These are phyloP conservation scores for Scytalidium lignicola DNA, from an alignment of 2,329 filamentous ascomycete genomes.

Conservation along the genomic window DNA sequence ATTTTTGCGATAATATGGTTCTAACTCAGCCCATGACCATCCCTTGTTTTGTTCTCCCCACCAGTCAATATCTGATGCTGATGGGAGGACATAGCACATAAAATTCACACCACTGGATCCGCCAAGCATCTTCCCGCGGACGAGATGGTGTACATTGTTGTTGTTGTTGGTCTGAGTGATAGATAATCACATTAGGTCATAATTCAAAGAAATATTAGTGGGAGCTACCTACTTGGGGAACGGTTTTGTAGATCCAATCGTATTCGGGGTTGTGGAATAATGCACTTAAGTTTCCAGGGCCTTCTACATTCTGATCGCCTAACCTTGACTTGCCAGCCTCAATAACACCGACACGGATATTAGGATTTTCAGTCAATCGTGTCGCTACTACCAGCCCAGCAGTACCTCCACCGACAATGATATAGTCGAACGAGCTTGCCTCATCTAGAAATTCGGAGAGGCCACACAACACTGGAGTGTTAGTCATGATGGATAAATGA, in stretches of 20 bases:
- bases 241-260: conserved; percentile 31
- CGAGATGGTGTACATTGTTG: too few relatives aligned
- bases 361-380: conserved; percentile 33
- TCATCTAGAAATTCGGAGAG: too few relatives aligned
- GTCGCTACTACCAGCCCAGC: conserved; percentile 37
- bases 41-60: conserved; percentile 34
- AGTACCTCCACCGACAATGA: conserved; percentile 39
- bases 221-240: conserved; percentile 26
- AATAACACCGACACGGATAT: conserved; percentile 31
- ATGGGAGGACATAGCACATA: conserved; percentile 18
- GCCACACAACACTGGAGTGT: too few relatives aligned
- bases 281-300: conserved; percentile 25
- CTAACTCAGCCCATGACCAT: conserved; percentile 33
- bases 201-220: too few relatives aligned
- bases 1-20: conserved; percentile 36
- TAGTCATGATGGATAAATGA: too few relatives aligned
- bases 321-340: conserved; percentile 33
- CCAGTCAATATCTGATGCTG: conserved; percentile 27
- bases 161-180: too few relatives aligned
- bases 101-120: conserved; percentile 31
- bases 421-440: conserved; percentile 30
- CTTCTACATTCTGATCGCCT: conserved; percentile 28
- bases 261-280: conserved; percentile 29
- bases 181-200: too few relatives aligned
- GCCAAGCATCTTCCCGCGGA: conserved; percentile 30